Percentiles rank a stretch among this genome's conserved stretches.
These are phyloP conservation scores for Pseudocercospora crystallina DNA, from an alignment of 2,329 filamentous ascomycete genomes.

Conservation along the genomic window DNA sequence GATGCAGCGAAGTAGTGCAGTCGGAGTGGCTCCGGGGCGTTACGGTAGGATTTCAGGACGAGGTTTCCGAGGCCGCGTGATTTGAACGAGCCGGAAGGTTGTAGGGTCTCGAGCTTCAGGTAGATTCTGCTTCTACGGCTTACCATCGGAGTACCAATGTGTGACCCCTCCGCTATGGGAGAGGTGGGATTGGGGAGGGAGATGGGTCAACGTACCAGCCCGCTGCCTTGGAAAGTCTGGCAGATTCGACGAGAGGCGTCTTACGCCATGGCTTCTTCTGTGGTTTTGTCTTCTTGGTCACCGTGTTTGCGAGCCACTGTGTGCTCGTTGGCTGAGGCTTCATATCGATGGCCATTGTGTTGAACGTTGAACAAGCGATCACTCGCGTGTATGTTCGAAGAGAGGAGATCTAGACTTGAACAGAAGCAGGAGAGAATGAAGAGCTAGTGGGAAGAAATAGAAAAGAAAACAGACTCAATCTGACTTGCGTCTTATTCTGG, in stretches of 20 bases:
- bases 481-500: neutral
- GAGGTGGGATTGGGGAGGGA: neutral
- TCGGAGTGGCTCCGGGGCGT: conserved; percentile 26
- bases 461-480: conserved; percentile 4
- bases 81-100: conserved; percentile 88
- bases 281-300: conserved; percentile 3
- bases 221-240: conserved; percentile 64
- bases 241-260: conserved; percentile 69
- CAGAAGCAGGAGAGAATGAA: conserved; percentile 1
- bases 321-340: conserved; percentile 1
- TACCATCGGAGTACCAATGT: conserved; percentile 7
- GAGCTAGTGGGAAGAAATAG: conserved; percentile 2
- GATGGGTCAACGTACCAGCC: conserved; percentile 61
- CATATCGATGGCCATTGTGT: conserved; percentile 16
- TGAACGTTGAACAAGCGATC: neutral
- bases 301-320: conserved; percentile 11
- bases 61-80: conserved; percentile 72
- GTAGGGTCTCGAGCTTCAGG: conserved; percentile 81
- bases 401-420: neutral
- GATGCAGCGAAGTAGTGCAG: conserved; percentile 75
- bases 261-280: conserved; percentile 60
- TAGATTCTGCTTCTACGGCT: conserved; percentile 65
- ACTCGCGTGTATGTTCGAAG: neutral
- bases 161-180: neutral
- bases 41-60: conserved; percentile 33